Evolutionary conservation across 2,329 filamentous ascomycete genomes (phyloP).

Genomic region (Elsinoe australis): DNA sequence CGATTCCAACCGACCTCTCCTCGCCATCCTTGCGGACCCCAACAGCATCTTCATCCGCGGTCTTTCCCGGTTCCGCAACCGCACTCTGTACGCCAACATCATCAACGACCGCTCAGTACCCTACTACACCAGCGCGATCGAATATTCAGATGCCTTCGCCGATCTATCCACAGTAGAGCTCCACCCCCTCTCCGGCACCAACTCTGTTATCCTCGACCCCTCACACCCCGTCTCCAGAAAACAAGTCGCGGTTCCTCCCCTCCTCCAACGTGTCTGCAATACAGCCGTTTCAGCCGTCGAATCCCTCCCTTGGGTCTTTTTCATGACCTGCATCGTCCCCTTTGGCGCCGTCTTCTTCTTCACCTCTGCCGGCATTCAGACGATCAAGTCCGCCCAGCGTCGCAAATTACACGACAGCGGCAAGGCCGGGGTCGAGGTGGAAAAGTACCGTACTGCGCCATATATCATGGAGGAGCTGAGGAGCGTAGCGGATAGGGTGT

Average conservation of each 20-base stretch:
- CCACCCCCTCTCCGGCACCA: conserved; percentile 66
- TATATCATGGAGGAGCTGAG: conserved; percentile 68
- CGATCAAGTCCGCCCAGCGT: conserved; percentile 62
- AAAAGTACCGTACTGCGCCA: conserved; percentile 62
- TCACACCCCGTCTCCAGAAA: conserved; percentile 51
- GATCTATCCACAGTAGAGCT: conserved; percentile 60
- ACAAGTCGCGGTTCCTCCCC: conserved; percentile 18
- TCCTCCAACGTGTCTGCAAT: conserved; percentile 21
- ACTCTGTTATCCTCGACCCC: conserved; percentile 66
- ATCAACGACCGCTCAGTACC: conserved; percentile 75
- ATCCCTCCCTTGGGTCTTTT: conserved; percentile 55
- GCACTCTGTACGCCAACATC: conserved; percentile 76
- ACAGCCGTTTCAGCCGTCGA: conserved; percentile 36
- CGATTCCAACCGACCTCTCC: conserved; percentile 69
- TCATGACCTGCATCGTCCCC: conserved; percentile 64
- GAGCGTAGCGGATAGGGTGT: conserved; percentile 67
- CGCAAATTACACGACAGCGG: conserved; percentile 63
- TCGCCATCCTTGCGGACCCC: conserved; percentile 74
- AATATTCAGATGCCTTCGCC: conserved; percentile 68
- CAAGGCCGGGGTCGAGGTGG: conserved; percentile 57
- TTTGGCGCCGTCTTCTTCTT: conserved; percentile 65
- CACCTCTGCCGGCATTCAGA: conserved; percentile 69
- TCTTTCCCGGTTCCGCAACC: conserved; percentile 65
- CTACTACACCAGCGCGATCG: conserved; percentile 75
- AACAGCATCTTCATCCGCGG: conserved; percentile 79